Evolutionary conservation across 208 protist species (phyloP), one percentile per base, ranked within the genome.

Genomic region (Strigomonas galati): DNA sequence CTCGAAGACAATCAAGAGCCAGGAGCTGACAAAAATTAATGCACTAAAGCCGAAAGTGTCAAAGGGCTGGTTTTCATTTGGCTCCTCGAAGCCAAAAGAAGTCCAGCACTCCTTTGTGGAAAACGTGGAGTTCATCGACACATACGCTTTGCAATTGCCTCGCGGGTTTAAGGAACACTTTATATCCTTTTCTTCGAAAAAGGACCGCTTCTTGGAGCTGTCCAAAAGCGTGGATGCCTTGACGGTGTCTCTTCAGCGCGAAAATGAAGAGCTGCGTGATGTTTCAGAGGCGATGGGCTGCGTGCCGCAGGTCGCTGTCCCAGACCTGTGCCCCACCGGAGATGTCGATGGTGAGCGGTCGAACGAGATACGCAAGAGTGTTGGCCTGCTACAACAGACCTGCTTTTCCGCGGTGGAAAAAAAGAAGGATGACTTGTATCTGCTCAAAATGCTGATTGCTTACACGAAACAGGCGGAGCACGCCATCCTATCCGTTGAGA

Each of bases 41-140:
- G 23, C 72, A 14, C 55, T 79, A n/a, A 69, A 58, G 27, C 70
- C 65, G 43, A 72, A 74, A 53, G 53, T 48, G 15, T 71, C 72
- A 10, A 67, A 60, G 21, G 72, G 68, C 0, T 85, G 75, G 80
- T 81, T 85, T 62, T 69, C 71, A 14, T 79, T 69, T 65, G 69
- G 64, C 3, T 51, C 59, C 5, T 23, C 40, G 37, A 62, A 56
- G 43, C 43, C 52, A 1, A 62, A 54, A 35, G 65, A 35, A 26
- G 26, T 56, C 6, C 32, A 46, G 12, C 21, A 30, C 35, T 28
- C 48, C 2, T 51, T 56, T 43, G 49, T 23, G 32, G 51, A 67
- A 43, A 35, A 67, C 28, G 37, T 53, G 12, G 31, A 49, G 15
- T 32, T 37, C 52, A 28, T 67, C 14, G 62, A 58, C 5, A 40